A percentile compares a stretch with the other conserved stretches of the same genome.
Conservation (phyloP, 2,329 filamentous ascomycete species). For the Fusarium circinatum region DNA sequence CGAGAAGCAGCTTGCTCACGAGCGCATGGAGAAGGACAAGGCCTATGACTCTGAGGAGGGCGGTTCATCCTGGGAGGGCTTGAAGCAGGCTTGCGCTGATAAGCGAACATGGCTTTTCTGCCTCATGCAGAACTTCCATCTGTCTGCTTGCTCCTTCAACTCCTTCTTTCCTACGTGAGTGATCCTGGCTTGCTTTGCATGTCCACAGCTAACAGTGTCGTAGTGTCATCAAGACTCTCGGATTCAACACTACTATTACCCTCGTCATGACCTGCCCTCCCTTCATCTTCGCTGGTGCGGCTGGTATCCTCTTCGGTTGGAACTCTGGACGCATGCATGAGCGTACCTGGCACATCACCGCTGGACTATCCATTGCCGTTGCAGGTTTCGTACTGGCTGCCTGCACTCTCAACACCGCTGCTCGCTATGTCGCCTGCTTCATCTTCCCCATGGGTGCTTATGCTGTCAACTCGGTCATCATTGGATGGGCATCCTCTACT, state of each 20-base stretch:
- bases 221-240: conserved; percentile 59
- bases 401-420: conserved; percentile 51
- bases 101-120: conserved; percentile 63
- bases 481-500: conserved; percentile 57
- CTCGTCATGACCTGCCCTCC: conserved; percentile 64
- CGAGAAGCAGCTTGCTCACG: conserved; percentile 59
- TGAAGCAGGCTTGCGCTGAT: conserved; percentile 60
- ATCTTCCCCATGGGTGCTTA: conserved; percentile 57
- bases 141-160: conserved; percentile 59
- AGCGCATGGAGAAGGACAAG: conserved; percentile 61
- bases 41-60: conserved; percentile 55
- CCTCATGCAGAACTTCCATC: conserved; percentile 66
- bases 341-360: conserved; percentile 61
- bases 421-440: conserved; percentile 55
- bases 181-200: fast-evolving
- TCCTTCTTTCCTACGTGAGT: conserved; percentile 57
- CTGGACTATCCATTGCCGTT: conserved; percentile 53
- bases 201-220: background rate
- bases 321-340: conserved; percentile 61
- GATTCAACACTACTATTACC: conserved; percentile 60
- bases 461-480: conserved; percentile 58
- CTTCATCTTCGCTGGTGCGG: conserved; percentile 60
- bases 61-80: conserved; percentile 56
- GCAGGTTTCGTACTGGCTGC: conserved; percentile 55
- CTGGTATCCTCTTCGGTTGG: conserved; percentile 59